These are phyloP conservation scores for Talinum fruticosum DNA, from an alignment of 148 eudicot species.

Conservation along the genomic window DNA sequence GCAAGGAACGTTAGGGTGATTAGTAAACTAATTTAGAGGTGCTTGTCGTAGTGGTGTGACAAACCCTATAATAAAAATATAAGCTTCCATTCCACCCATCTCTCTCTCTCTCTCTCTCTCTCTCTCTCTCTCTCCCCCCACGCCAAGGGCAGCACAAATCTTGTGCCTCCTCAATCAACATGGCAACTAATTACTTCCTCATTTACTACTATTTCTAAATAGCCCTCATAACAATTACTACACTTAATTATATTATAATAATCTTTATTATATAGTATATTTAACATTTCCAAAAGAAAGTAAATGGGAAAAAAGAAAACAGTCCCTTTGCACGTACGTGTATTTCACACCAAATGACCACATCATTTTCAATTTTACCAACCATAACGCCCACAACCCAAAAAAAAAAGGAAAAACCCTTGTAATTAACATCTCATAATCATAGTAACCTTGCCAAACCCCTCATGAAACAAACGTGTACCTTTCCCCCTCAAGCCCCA, in stretches of 20 bases:
- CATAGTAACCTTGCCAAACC: constrained; percentile 37
- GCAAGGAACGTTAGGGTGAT: background rate
- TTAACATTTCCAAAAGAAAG: background rate
- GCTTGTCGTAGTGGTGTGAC: constrained; percentile 19
- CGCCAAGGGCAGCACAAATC: constrained; percentile 61
- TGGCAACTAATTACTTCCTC: constrained; percentile 13
- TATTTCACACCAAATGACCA: constrained; percentile 41
- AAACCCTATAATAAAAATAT: background rate
- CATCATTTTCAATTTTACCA: constrained; percentile 31
- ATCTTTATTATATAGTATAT: background rate
- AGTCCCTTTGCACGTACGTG: constrained; percentile 46
- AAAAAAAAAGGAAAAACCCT: background rate
- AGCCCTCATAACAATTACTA: constrained; percentile 17
- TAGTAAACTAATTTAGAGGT: background rate
- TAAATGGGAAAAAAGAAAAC: background rate
- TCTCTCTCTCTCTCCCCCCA: no score
- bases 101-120: no score
- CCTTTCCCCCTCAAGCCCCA: constrained; percentile 10
- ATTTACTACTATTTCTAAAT: background rate
- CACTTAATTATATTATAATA: constrained; percentile 1
- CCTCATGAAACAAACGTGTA: constrained; percentile 54
- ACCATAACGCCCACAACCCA: constrained; percentile 25
- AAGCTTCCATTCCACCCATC: background rate
- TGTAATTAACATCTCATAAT: background rate
- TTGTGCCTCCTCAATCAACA: constrained; percentile 43